Evolutionary conservation across 2,329 filamentous ascomycete genomes (phyloP).

Genomic region (Monilinia laxa): DNA sequence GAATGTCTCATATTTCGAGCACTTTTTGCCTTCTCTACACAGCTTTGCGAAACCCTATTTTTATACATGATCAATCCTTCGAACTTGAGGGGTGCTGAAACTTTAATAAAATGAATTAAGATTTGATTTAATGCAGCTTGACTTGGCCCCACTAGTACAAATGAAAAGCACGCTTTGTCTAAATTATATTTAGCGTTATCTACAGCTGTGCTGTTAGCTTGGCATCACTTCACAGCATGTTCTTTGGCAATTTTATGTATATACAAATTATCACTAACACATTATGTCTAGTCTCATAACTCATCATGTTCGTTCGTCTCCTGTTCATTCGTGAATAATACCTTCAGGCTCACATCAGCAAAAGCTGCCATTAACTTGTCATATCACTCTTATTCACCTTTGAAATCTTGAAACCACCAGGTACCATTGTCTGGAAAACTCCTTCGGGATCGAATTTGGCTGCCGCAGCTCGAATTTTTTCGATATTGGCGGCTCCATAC

Average conservation of each 20-base stretch:
- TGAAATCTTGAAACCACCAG: slow-evolving; percentile 1
- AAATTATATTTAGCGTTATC: not conserved
- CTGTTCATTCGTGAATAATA: not conserved
- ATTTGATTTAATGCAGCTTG: too few relatives aligned
- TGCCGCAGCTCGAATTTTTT: not conserved
- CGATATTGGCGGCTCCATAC: slow-evolving; percentile 3
- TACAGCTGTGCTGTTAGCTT: too few relatives aligned
- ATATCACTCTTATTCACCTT: not conserved
- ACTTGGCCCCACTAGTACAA: not conserved
- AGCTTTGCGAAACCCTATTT: too few relatives aligned
- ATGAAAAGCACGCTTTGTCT: not conserved
- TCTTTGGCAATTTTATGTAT: not conserved
- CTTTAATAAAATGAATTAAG: too few relatives aligned
- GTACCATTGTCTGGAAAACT: slow-evolving; percentile 5
- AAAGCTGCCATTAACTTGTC: not conserved
- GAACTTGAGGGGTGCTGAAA: too few relatives aligned
- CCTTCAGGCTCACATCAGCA: not conserved
- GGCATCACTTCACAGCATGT: not conserved
- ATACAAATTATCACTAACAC: not conserved
- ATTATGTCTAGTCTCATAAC: not conserved
- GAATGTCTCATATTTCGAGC: too few relatives aligned
- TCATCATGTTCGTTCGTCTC: not conserved
- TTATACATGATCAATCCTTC: too few relatives aligned
- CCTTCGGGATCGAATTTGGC: not conserved
- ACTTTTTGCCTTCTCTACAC: too few relatives aligned